Conservation (phyloP, 2,329 filamentous ascomycete species). For the Lecanicillium sp. region DNA sequence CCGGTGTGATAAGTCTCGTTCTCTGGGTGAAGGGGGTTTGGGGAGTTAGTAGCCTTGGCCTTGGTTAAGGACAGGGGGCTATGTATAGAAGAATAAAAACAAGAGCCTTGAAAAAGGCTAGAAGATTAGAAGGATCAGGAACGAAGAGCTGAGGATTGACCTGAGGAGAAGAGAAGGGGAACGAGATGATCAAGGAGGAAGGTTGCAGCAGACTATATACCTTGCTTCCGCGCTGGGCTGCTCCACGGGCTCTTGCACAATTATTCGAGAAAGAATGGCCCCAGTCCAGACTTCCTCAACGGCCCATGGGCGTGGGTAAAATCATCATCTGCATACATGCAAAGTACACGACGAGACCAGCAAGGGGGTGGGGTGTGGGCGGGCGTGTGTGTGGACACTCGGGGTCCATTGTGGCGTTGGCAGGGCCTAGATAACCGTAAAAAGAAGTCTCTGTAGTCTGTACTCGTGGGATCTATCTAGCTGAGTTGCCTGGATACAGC, state of each 20-base stretch:
- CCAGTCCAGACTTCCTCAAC: background rate
- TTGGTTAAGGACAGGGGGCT: background rate
- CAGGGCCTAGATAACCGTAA: too few species aligned
- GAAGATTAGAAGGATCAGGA: background rate
- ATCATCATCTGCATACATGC: background rate
- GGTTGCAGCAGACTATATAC: constrained; percentile 5
- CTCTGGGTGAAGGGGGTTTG: background rate
- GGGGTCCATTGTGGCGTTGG: too few species aligned
- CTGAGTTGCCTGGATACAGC: too few species aligned
- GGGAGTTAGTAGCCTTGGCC: background rate
- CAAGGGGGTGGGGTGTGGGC: background rate
- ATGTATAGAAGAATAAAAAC: background rate
- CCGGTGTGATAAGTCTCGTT: background rate
- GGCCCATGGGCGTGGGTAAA: background rate
- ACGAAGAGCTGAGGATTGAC: background rate
- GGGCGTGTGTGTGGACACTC: background rate
- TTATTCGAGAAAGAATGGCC: background rate
- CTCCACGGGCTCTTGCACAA: too few species aligned
- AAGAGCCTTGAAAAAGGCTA: background rate
- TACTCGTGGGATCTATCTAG: too few species aligned
- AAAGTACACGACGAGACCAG: background rate
- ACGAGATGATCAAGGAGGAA: background rate
- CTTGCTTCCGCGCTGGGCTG: background rate
- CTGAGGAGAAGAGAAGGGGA: background rate
- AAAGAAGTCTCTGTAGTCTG: too few species aligned